These are phyloP conservation scores for Conticribra guillardii DNA, from an alignment of 108 stramenopile genomes.

Conservation along the genomic window DNA sequence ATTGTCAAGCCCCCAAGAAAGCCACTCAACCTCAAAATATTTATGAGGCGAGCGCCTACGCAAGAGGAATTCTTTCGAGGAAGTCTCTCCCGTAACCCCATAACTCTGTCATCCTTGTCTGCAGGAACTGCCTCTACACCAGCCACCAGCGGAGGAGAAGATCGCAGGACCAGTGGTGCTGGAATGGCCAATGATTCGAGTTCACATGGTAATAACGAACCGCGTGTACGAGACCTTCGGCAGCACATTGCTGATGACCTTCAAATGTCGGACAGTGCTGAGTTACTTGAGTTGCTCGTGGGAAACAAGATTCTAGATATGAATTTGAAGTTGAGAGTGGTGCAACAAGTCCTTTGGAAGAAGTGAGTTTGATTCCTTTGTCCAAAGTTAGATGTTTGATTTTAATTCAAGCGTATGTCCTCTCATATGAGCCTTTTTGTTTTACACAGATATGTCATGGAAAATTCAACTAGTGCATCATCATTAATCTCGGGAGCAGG, in stretches of 20 bases:
- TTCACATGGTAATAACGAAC: constrained; percentile 51
- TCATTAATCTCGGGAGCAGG: constrained; percentile 57
- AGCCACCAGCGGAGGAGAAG: constrained; percentile 21
- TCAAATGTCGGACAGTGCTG: constrained; percentile 85
- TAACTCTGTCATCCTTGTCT: constrained; percentile 56
- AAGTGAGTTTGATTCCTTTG: constrained; percentile 46
- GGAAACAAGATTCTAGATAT: constrained; percentile 87
- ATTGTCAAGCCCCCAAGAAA: constrained; percentile 83
- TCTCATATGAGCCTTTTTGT: too few species aligned
- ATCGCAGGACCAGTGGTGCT: constrained; percentile 6
- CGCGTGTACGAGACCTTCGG: constrained; percentile 73
- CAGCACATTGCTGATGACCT: constrained; percentile 81
- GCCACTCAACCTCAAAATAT: constrained; percentile 80
- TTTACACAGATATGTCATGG: constrained; percentile 36
- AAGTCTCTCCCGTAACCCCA: constrained; percentile 72
- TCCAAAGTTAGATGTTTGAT: constrained; percentile 29
- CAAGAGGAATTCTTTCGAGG: constrained; percentile 91
- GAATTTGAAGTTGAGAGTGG: constrained; percentile 74
- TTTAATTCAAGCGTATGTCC: too few species aligned
- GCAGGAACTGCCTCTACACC: constrained; percentile 24
- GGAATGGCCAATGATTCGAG: background rate
- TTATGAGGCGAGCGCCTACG: constrained; percentile 80
- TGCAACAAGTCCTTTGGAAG: constrained; percentile 80
- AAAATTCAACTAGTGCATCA: constrained; percentile 54
- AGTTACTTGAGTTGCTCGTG: constrained; percentile 75